Evolutionary conservation across 2,329 filamentous ascomycete species (phyloP).

Genomic region (Fusarium newnesense): DNA sequence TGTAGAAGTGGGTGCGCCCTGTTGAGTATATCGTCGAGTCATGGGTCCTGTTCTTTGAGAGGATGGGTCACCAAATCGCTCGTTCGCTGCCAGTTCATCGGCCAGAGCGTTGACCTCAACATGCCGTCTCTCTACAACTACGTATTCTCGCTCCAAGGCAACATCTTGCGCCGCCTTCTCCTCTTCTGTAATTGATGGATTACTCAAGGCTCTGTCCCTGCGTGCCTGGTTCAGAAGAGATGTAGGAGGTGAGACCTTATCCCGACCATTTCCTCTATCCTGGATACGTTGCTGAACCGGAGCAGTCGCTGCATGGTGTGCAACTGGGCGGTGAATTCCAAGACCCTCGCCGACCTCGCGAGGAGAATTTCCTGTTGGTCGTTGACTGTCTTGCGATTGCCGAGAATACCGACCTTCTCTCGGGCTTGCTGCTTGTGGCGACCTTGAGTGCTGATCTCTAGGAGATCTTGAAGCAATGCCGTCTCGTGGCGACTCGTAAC

Average conservation of each 20-base stretch:
- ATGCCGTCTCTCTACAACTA: slow-evolving; percentile 92
- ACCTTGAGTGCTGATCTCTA: slow-evolving; percentile 53
- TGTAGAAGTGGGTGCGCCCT: slow-evolving; percentile 74
- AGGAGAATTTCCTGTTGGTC: slow-evolving; percentile 53
- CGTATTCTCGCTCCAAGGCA: slow-evolving; percentile 92
- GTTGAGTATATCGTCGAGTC: slow-evolving; percentile 80
- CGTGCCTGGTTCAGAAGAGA: slow-evolving; percentile 49
- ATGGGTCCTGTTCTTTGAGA: slow-evolving; percentile 71
- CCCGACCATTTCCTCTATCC: slow-evolving; percentile 37
- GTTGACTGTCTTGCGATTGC: slow-evolving; percentile 43
- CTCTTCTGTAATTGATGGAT: slow-evolving; percentile 63
- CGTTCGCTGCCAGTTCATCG: slow-evolving; percentile 90
- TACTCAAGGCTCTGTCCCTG: slow-evolving; percentile 45
- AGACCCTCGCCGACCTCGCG: slow-evolving; percentile 61
- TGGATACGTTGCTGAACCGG: slow-evolving; percentile 54
- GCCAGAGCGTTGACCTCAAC: slow-evolving; percentile 98
- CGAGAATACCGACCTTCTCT: slow-evolving; percentile 51
- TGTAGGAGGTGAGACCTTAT: slow-evolving; percentile 40
- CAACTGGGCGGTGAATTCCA: slow-evolving; percentile 61
- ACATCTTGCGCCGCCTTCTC: slow-evolving; percentile 85
- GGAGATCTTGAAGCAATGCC: slow-evolving; percentile 52
- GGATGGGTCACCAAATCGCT: slow-evolving; percentile 65
- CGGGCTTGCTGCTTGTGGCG: slow-evolving; percentile 57
- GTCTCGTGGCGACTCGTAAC: slow-evolving; percentile 51
- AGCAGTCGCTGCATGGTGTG: slow-evolving; percentile 60